Base-by-base conservation (phyloP, 768 basidiomycete genomes). In the Strobilomyces confusus region DNA sequence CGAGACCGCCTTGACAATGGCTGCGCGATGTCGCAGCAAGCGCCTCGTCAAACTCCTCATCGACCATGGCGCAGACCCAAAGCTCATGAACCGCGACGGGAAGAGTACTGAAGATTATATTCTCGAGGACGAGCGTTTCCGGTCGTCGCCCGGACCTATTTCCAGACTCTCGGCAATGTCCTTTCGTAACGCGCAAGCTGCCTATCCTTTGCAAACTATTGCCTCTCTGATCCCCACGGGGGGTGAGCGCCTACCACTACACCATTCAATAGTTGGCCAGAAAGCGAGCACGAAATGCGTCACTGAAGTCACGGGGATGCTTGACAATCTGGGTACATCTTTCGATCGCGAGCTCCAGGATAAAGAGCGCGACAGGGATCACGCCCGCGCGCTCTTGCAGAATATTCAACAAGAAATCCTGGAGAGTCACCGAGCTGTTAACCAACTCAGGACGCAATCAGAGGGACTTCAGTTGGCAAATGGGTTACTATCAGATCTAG, bases 31-130 rank as follows among this genome's bases (percentile, higher is more conserved):
- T 66, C 77, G 97, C 51, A 94, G 91, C 70, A 95, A 97, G 70
- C 88, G 95, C 14, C 80, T 99, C 5, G 94, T 98, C 60, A 97
- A 95, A 68, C 79, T 95, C 33, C 81, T 99, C 48, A 87, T 99
- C 55, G 95, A 99, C 70, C 89, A 98, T 62, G 94, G 93, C 8
- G 97, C 93, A 1, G 91, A 98, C 67, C 94, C 95, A 5, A 97
- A 97, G 72, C 83, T 98, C 57, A 78, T 84, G 56, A 99, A 99
- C 66, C 80, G 87, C 52, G 97, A 99, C 62, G 91, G 92, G 44
- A 98, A 98, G 75, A 94, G 87, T 55, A 90, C 97, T 3, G 95
- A 99, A 72, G 97, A 98, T 68, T 99, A 98, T 65, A 98, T 99
- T 58, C 79, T 99, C 33, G 97, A 99, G 69, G 97, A 99, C 67